Conservation (phyloP, 2,329 filamentous ascomycete genomes). For the Trichoderma sp. region DNA sequence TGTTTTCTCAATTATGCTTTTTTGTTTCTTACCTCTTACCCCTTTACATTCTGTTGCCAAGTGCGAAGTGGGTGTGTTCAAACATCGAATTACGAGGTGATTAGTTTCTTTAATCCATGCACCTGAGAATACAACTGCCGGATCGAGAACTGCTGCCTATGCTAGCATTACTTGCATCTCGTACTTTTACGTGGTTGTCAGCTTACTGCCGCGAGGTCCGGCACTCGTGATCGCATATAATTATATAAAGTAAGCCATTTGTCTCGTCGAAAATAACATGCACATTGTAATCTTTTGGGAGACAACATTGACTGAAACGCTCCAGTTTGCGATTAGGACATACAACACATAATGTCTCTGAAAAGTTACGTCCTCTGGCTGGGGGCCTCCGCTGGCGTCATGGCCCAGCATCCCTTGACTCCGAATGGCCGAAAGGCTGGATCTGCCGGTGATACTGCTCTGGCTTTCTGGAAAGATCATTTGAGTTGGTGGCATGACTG, state of each 20-base stretch:
- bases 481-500: constrained; percentile 24
- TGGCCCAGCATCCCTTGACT: constrained; percentile 7
- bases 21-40: not conserved
- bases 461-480: constrained; percentile 22
- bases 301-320: not conserved
- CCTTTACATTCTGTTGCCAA: not conserved
- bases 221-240: not conserved
- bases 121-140: not conserved
- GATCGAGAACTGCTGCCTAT: not conserved
- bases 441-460: constrained; percentile 20
- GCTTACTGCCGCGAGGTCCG: not conserved
- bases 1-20: not conserved
- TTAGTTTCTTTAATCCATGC: not conserved
- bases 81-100: not conserved
- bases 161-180: not conserved
- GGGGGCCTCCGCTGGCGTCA: not conserved
- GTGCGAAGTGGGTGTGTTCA: not conserved
- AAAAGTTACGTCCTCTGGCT: constrained; percentile 2
- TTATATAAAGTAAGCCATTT: not conserved
- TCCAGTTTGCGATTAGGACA: not conserved
- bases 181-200: not conserved
- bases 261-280: not conserved
- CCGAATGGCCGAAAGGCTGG: constrained; percentile 24
- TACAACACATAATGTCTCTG: constrained; percentile 15
- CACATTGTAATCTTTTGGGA: not conserved